Percentiles rank a stretch among this genome's conserved stretches.
Evolutionary conservation across 805 yeast species (phyloP).

Genomic region (Wickerhamomyces canadensis): DNA sequence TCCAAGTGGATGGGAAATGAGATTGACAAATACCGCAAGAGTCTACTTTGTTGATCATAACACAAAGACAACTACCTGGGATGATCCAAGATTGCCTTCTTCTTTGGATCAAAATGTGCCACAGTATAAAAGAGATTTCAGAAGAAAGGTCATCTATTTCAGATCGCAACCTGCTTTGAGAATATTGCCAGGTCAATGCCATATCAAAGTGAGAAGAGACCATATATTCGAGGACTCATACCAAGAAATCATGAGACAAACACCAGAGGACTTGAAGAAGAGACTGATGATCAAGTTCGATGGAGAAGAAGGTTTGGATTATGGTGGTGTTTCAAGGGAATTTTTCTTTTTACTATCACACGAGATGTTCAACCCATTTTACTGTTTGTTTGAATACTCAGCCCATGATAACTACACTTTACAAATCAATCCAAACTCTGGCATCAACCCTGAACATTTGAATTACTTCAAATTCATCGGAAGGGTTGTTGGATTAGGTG

Average conservation of each 20-base stretch:
- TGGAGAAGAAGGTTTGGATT: slow-evolving; percentile 99
- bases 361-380: slow-evolving; percentile 98
- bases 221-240: slow-evolving; percentile 96
- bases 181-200: slow-evolving; percentile 97
- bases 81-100: slow-evolving; percentile 97
- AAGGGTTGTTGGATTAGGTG: slow-evolving; percentile 96
- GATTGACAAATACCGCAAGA: slow-evolving; percentile 96
- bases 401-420: slow-evolving; percentile 97
- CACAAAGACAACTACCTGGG: slow-evolving; percentile 99
- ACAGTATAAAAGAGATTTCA: slow-evolving; percentile 97
- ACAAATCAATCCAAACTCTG: slow-evolving; percentile 96
- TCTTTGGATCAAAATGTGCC: slow-evolving; percentile 98
- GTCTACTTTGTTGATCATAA: slow-evolving; percentile 98
- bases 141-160: slow-evolving; percentile 95
- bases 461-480: slow-evolving; percentile 98
- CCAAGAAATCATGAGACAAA: slow-evolving; percentile 97
- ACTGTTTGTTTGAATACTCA: slow-evolving; percentile 94
- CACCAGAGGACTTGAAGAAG: slow-evolving; percentile 97
- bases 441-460: slow-evolving; percentile 95
- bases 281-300: slow-evolving; percentile 97
- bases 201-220: slow-evolving; percentile 94
- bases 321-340: slow-evolving; percentile 99
- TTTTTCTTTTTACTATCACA: slow-evolving; percentile 94
- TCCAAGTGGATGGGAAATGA: slow-evolving; percentile 99
- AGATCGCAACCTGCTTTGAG: slow-evolving; percentile 97